phyloP scores from a whole-genome alignment of 345 rosid species.

The Eucalyptus sp. region DNA sequence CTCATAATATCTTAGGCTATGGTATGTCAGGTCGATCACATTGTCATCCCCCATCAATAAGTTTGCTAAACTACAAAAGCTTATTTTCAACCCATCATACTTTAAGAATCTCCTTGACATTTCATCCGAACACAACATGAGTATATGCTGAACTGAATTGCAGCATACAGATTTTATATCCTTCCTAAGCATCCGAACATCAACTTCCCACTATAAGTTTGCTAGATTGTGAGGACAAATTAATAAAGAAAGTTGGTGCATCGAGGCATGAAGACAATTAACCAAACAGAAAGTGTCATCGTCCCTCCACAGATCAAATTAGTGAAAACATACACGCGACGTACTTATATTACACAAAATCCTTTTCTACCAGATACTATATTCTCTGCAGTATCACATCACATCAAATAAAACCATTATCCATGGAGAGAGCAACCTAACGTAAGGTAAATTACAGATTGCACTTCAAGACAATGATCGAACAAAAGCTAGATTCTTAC shows the following conservation, averaged over 20 bases:
- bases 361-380: not conserved
- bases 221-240: not conserved
- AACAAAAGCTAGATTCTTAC: not conserved
- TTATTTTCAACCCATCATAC: not conserved
- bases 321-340: not conserved
- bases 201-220: not conserved
- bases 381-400: not conserved
- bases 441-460: not conserved
- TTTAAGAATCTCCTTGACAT: not conserved
- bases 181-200: not conserved
- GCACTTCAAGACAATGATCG: not conserved
- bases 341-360: not conserved
- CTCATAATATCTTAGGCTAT: not conserved
- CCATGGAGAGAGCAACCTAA: not conserved
- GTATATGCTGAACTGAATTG: not conserved
- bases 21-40: not conserved
- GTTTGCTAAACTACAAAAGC: not conserved
- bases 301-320: not conserved
- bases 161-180: not conserved
- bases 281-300: not conserved
- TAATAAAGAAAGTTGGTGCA: not conserved
- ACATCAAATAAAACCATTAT: not conserved
- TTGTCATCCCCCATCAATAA: not conserved
- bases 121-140: not conserved
- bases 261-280: not conserved